A percentile compares a stretch with the other conserved stretches of the same genome.
Conservation (phyloP, 2,329 filamentous ascomycete species). For the Talaromyces verruculosus region DNA sequence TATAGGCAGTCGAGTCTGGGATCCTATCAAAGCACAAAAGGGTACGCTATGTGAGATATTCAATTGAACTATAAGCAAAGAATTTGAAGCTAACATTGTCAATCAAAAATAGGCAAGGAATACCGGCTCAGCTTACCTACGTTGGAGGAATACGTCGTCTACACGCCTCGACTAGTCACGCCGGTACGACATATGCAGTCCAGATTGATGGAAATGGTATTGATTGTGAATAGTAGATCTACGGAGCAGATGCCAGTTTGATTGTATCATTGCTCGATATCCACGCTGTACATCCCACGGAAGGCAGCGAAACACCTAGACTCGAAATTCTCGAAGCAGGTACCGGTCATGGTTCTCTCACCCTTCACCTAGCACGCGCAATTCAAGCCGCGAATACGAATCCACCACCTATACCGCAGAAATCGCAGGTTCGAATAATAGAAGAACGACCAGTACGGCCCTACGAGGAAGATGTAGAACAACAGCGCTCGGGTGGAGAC, state of each 20-base stretch:
- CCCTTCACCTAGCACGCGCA: conserved; percentile 71
- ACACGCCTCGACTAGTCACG: conserved; percentile 69
- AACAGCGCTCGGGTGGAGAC: conserved; percentile 23
- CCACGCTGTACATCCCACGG: conserved; percentile 52
- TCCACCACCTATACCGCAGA: conserved; percentile 45
- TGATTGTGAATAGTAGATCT: conserved; percentile 55
- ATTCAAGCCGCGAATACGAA: conserved; percentile 70
- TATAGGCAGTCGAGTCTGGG: conserved; percentile 62
- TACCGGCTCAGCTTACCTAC: conserved; percentile 65
- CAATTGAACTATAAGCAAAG: background rate
- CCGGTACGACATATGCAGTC: conserved; percentile 55
- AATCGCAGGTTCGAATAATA: conserved; percentile 35
- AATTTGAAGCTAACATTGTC: background rate
- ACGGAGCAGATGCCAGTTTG: conserved; percentile 70
- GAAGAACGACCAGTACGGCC: conserved; percentile 28
- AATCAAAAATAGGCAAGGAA: conserved; percentile 37
- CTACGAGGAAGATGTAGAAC: conserved; percentile 25
- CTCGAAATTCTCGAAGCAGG: conserved; percentile 81
- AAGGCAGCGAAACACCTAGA: conserved; percentile 34
- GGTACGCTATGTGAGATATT: conserved; percentile 29
- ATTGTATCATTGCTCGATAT: conserved; percentile 77
- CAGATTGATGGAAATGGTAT: background rate
- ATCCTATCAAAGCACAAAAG: conserved; percentile 58
- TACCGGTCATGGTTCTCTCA: conserved; percentile 79
- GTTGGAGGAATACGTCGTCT: conserved; percentile 69